A percentile compares a stretch with the other conserved stretches of the same genome.
phyloP scores from a whole-genome alignment of 2,329 filamentous ascomycete genomes.

The Ascochyta lentis region DNA sequence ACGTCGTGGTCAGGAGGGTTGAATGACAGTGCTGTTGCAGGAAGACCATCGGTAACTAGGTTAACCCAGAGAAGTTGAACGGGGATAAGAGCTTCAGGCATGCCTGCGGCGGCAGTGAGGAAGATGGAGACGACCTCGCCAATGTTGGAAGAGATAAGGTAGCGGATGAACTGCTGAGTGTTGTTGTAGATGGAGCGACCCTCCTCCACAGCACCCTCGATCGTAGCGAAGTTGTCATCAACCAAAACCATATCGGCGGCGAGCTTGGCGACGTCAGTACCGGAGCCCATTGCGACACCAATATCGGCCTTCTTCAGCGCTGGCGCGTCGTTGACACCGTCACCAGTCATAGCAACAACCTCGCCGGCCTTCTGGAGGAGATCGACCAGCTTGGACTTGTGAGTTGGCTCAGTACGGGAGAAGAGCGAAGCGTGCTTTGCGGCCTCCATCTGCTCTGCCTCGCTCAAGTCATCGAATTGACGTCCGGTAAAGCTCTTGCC shows the following conservation, averaged over 20 bases:
- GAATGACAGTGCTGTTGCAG: slow-evolving; percentile 94
- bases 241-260: slow-evolving; percentile 98
- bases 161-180: slow-evolving; percentile 99
- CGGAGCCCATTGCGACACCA: slow-evolving; percentile 97
- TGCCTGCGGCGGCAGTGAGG: slow-evolving; percentile 91
- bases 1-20: slow-evolving; percentile 98
- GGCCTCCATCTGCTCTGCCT: slow-evolving; percentile 80
- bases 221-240: slow-evolving; percentile 98
- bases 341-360: slow-evolving; percentile 98
- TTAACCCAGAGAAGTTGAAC: slow-evolving; percentile 99
- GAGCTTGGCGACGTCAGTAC: slow-evolving; percentile 95
- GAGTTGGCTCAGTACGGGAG: slow-evolving; percentile 91
- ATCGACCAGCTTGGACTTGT: slow-evolving; percentile 98
- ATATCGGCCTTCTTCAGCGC: slow-evolving; percentile 99
- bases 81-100: slow-evolving; percentile 96
- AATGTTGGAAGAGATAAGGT: slow-evolving; percentile 98
- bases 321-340: slow-evolving; percentile 97
- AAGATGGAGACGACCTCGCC: slow-evolving; percentile 99
- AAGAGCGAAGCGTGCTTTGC: slow-evolving; percentile 89
- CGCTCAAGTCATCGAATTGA: slow-evolving; percentile 86
- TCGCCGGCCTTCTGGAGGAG: slow-evolving; percentile 91
- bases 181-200: slow-evolving; percentile 99
- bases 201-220: slow-evolving; percentile 94
- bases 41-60: slow-evolving; percentile 94
- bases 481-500: slow-evolving; percentile 96